Base-by-base conservation (phyloP, 2,329 filamentous ascomycete species). In the Trichoderma sp. region DNA sequence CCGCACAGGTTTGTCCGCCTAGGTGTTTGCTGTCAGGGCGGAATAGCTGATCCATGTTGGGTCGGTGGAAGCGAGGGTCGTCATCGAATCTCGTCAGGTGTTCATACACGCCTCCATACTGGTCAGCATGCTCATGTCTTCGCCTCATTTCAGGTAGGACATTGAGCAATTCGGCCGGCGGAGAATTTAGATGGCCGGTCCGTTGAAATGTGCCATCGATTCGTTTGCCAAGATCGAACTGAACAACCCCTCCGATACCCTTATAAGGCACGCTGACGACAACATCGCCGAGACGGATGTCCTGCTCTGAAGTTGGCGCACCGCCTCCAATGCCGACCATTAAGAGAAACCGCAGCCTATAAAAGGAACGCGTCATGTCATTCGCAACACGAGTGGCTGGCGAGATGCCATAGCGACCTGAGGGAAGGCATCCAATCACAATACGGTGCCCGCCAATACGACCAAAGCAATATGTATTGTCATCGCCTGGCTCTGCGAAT, bases 401-500 rank as follows among this genome's bases (percentile, higher is more conserved):
- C 4, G 3, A 22, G 17, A 22, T 19, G 1, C 61, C 61, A 2
- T 53, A 32, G 5, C n/a, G 68, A 4, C 69, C 70, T 1, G 29
- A 3, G 25, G 71, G 71, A 0, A 72, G 67, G 39, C 70, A 72
- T 5, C 65, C 63, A 4, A 69, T 70, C 1, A 73, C 71, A 2
- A 72, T 50, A 17, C 63, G 52, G 19, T 73, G 71, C 2, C 29
- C 12, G 1, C 29, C 64, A 7, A 73, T 69, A 0, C n/a, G 48
- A 8, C 71, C 71, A 1, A 72, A 52, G 5, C 35, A 39, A 25
- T 73, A 71, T 12, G 53, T 34, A 10, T 67, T 67, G 54, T 6
- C 19, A 39, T 70, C 70, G 13, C 17, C 50, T 1, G 5, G n/a
- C 10, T 52, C 59, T n/a, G 19, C 15, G 13, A 17, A 8, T 39